Conservation (phyloP, 129 eudicot species). For the Cynara cardunculus region DNA sequence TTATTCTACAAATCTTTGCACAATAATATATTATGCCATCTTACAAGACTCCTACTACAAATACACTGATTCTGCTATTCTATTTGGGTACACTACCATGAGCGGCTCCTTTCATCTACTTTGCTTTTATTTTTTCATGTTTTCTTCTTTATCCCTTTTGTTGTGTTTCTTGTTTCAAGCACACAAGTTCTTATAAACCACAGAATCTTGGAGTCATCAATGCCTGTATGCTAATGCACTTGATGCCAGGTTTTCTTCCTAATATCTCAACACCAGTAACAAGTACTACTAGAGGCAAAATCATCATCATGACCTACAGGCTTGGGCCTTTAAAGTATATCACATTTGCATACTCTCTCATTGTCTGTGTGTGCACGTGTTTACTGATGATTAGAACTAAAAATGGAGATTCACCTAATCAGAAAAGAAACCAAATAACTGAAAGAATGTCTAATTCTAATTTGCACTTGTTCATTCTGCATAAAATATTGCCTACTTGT, state of each 20-base stretch:
- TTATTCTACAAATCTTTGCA: background rate
- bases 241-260: too few relatives aligned
- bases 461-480: background rate
- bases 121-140: background rate
- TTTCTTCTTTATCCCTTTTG: too few relatives aligned
- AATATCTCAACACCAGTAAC: too few relatives aligned
- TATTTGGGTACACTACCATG: background rate
- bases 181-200: too few relatives aligned
- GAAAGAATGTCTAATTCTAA: background rate
- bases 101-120: background rate
- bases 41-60: background rate
- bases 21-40: background rate
- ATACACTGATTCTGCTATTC: background rate
- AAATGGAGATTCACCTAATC: background rate
- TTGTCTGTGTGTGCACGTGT: background rate
- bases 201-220: too few relatives aligned
- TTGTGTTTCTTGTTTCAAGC: too few relatives aligned
- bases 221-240: too few relatives aligned
- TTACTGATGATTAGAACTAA: background rate
- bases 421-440: background rate
- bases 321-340: too few relatives aligned
- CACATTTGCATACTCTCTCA: too few relatives aligned
- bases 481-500: background rate
- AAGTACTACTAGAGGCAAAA: too few relatives aligned
- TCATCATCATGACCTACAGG: too few relatives aligned